phyloP scores from a whole-genome alignment of 2,329 filamentous ascomycete genomes.

The Stagonosporopsis rhizophila region DNA sequence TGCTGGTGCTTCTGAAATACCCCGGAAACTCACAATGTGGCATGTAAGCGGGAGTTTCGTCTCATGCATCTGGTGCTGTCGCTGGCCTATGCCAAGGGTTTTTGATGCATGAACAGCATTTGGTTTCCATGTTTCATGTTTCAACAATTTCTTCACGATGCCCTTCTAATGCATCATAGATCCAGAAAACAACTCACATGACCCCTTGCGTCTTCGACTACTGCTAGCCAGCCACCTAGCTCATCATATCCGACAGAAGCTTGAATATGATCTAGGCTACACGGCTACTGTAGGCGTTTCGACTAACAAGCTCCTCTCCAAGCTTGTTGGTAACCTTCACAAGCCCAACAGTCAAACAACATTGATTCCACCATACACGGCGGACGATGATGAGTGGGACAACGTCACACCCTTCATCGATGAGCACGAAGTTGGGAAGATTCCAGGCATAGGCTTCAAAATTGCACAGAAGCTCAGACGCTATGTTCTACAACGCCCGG shows the following conservation, averaged over 20 bases:
- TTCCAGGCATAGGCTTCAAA: constrained; percentile 87
- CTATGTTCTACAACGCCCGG: constrained; percentile 60
- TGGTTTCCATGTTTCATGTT: constrained; percentile 8
- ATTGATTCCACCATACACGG: constrained; percentile 69
- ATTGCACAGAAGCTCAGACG: constrained; percentile 72
- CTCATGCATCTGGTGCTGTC: not conserved
- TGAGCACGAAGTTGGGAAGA: constrained; percentile 74
- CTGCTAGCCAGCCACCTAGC: constrained; percentile 83
- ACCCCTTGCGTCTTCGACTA: constrained; percentile 65
- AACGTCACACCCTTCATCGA: constrained; percentile 77
- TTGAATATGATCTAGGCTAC: constrained; percentile 81
- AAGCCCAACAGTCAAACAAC: constrained; percentile 91
- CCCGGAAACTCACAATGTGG: constrained; percentile 6
- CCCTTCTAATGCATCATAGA: not conserved
- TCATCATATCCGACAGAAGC: constrained; percentile 70
- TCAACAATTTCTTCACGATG: not conserved
- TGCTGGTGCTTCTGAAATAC: constrained; percentile 5
- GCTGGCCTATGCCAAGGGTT: not conserved
- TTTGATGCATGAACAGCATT: not conserved
- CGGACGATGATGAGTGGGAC: constrained; percentile 29
- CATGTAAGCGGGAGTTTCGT: constrained; percentile 1
- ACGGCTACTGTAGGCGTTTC: constrained; percentile 88
- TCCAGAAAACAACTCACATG: constrained; percentile 3
- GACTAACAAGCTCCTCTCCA: constrained; percentile 85
- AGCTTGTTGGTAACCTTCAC: constrained; percentile 81